Base-by-base conservation (phyloP, 148 eudicot species). In the Camellia granthamiana region DNA sequence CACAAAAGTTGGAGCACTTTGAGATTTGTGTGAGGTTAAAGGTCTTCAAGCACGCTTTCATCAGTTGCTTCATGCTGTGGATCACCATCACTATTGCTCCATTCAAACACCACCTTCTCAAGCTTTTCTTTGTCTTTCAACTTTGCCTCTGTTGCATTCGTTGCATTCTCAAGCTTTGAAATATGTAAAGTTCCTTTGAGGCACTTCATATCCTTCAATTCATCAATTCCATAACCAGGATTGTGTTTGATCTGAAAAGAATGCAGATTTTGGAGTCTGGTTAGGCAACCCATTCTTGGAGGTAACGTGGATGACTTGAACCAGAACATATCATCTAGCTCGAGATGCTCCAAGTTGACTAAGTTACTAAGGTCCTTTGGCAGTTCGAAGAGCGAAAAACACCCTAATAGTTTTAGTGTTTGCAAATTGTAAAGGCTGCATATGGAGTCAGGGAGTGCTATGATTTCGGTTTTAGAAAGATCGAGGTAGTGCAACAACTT, bases 291-390 rank as follows among this genome's bases (percentile, higher is more conserved):
- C 46, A 83, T 70, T 62, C 69, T 44, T 3, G 82, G 80, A 38
- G 85, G 85, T 65, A 83, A 79, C 46, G 46, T 6, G n/a, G 80
- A 69, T 52, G 77, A 64, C 75, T 82, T 85, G 75, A 70, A 77
- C 87, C 84, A 85, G 74, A 85, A 85, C 58, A 82, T 82, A 49
- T 78, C 84, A 75, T 85, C 87, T 60, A 82, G 83, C 80, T 85
- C 87, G 46, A 85, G 84, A 78, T 82, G 67, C 68, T 64, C 74
- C 13, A 85, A 77, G 58, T 76, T 85, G 51, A 8, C 65, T 9
- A 85, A 76, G 75, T 82, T 82, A 3, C 84, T 74, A 59, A 85
- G 82, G 71, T 76, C 78, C 43, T 77, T 84, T 30, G 86, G 86
- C 66, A 84, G 78, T 77, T 80, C 74, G 6, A 63, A 47, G 72